A percentile compares a stretch with the other conserved stretches of the same genome.
phyloP scores from a whole-genome alignment of 495 filamentous ascomycete genomes.

The Lophiotrema nucula region DNA sequence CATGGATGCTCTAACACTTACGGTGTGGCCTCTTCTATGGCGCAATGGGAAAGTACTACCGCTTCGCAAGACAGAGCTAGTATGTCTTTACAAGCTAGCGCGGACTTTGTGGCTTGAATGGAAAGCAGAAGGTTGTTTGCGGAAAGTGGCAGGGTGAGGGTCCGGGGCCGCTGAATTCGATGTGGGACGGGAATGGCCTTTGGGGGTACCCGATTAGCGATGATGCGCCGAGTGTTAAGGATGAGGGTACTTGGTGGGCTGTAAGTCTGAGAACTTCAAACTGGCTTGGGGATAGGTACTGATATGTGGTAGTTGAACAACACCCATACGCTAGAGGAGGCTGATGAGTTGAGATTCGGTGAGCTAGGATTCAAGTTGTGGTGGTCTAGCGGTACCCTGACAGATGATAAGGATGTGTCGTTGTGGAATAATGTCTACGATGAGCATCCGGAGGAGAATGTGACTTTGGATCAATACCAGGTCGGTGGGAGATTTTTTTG shows the following conservation, averaged over 20 bases:
- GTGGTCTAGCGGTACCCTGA: not conserved
- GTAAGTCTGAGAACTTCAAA: not conserved
- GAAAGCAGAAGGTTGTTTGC: not conserved
- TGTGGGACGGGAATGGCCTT: not conserved
- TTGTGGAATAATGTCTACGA: slow-evolving; percentile 3
- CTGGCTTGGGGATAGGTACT: not conserved
- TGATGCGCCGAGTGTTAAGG: not conserved
- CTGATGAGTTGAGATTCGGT: not conserved
- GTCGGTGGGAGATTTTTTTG: not conserved
- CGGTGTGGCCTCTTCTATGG: not conserved
- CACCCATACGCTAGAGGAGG: not conserved
- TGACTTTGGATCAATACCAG: not conserved
- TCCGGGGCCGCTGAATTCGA: slow-evolving; percentile 1
- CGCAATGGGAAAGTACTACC: not conserved
- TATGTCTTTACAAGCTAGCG: not conserved
- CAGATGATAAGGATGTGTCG: not conserved
- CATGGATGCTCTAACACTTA: not conserved
- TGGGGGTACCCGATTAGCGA: not conserved
- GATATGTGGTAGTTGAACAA: not conserved
- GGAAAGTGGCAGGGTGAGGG: slow-evolving; percentile 3
- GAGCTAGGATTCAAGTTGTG: not conserved
- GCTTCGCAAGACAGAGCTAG: not conserved
- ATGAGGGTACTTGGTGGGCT: not conserved
- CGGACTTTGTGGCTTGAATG: not conserved
- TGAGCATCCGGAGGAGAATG: not conserved